Conservation (phyloP, 2,329 filamentous ascomycete species). For the Trichoderma sp. region DNA sequence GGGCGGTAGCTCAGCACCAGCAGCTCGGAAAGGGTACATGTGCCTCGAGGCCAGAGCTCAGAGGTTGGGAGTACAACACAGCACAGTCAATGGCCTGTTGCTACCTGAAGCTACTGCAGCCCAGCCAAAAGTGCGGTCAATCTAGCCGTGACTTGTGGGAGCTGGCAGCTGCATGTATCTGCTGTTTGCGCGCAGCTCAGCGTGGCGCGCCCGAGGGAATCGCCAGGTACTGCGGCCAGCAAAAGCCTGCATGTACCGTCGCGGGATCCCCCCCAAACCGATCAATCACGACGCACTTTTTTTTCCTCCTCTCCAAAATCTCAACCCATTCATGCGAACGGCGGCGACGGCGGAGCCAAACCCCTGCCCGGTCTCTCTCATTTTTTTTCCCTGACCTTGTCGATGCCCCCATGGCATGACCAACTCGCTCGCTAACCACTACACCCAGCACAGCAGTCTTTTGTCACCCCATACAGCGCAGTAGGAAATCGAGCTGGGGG, state of each 20-base stretch:
- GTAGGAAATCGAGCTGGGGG: not conserved
- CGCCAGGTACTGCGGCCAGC: not conserved
- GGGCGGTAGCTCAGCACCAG: slow-evolving; percentile 2
- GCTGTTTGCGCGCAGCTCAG: not conserved
- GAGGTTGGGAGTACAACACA: slow-evolving; percentile 13
- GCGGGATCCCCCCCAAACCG: not conserved
- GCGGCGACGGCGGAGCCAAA: slow-evolving; percentile 27
- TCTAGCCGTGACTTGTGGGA: not conserved
- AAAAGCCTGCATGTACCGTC: not conserved
- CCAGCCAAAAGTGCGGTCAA: slow-evolving; percentile 21
- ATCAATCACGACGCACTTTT: slow-evolving; percentile 8
- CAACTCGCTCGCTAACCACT: not conserved
- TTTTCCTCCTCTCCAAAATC: not conserved
- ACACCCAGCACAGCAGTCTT: not conserved
- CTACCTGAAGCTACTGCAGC: slow-evolving; percentile 24
- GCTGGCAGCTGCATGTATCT: not conserved
- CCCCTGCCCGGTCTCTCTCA: slow-evolving; percentile 17
- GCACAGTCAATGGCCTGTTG: not conserved
- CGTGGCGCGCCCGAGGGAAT: not conserved
- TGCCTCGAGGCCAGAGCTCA: not conserved
- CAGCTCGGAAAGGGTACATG: not conserved
- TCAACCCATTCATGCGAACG: slow-evolving; percentile 27
- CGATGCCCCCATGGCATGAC: slow-evolving; percentile 25
- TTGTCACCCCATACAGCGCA: slow-evolving; percentile 16
- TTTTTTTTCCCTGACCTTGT: slow-evolving; percentile 8